Evolutionary conservation across 139 green algal species (phyloP).

Genomic region (Penium margaritaceum): DNA sequence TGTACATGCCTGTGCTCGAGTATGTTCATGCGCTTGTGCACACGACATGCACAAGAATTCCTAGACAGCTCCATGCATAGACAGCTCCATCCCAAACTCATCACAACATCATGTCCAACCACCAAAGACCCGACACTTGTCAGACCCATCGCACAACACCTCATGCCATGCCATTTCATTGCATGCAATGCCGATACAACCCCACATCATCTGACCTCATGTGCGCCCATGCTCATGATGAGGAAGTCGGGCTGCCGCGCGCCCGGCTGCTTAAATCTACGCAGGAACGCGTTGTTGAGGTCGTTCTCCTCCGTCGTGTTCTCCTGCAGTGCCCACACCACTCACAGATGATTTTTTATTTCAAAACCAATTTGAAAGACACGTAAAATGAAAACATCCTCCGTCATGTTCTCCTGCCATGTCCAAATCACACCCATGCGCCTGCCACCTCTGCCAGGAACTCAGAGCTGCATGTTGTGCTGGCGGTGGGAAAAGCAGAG

Average conservation of each 20-base stretch:
- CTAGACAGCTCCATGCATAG: no score
- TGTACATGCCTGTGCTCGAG: no score
- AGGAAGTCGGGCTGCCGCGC: slow-evolving; percentile 8
- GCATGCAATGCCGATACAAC: not conserved
- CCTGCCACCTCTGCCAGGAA: no score
- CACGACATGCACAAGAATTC: not conserved
- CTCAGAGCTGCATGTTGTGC: not conserved
- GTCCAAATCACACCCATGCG: no score
- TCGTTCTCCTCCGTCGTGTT: not conserved
- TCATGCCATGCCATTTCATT: not conserved
- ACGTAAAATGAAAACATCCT: not conserved
- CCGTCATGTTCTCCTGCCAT: not conserved
- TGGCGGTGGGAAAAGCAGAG: not conserved
- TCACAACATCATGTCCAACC: no score
- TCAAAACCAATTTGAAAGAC: no score
- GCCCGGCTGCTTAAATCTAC: not conserved
- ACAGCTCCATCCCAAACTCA: no score
- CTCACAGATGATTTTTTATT: no score
- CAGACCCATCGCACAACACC: not conserved
- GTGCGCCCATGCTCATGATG: not conserved
- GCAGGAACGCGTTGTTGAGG: not conserved
- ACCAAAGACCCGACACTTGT: not conserved
- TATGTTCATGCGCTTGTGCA: not conserved
- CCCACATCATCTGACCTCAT: slow-evolving; percentile 5
- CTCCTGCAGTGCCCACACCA: not conserved